Percentiles rank a stretch among this genome's conserved stretches.
These are phyloP conservation scores for Mycena citricolor DNA, from an alignment of 1,284 basidiomycete species.

Conservation along the genomic window DNA sequence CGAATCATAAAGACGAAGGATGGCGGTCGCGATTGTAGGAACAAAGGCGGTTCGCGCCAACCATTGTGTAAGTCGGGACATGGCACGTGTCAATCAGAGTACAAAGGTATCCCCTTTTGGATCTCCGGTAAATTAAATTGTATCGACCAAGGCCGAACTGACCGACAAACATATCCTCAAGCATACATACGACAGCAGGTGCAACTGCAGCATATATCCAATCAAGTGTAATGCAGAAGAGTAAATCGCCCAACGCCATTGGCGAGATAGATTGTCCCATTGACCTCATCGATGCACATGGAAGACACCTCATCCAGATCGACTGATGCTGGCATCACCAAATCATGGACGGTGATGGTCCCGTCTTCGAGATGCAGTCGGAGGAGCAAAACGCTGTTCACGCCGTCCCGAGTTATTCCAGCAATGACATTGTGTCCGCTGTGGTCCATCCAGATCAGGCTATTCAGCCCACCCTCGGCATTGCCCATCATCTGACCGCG, in stretches of 20 bases:
- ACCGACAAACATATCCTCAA: no score
- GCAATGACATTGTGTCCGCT: conserved; percentile 13
- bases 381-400: background rate
- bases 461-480: background rate
- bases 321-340: conserved; percentile 3
- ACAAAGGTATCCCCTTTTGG: no score
- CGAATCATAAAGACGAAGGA: conserved; percentile 42
- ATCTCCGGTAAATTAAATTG: no score
- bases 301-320: background rate
- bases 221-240: conserved; percentile 11
- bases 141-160: no score
- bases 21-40: no score
- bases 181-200: no score
- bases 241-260: conserved; percentile 1
- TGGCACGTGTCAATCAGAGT: no score
- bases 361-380: background rate
- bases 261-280: conserved; percentile 10
- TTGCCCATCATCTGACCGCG: background rate
- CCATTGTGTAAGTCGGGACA: conserved; percentile 1
- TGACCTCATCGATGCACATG: conserved; percentile 15
- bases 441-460: conserved; percentile 19
- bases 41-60: background rate
- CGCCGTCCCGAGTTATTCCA: background rate
- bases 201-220: no score
- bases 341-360: conserved; percentile 4